Base-by-base conservation (phyloP, 371 early-diverging fungal genomes). In the Rhizopus delemar region DNA sequence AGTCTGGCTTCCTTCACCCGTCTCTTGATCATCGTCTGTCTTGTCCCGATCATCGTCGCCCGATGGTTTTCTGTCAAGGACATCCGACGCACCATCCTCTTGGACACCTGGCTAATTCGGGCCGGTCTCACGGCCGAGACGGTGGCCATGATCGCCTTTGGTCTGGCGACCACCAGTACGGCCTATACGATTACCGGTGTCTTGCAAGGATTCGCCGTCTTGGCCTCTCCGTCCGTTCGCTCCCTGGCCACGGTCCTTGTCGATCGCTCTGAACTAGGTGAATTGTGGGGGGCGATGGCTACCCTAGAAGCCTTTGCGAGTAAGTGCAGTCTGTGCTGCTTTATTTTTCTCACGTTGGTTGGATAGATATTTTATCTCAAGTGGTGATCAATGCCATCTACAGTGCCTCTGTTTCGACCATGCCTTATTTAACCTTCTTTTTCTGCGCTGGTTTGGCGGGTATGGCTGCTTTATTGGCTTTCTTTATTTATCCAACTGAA, bases 61-160 rank as follows among this genome's bases (percentile, higher is more conserved):
- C 22, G 70, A 1, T 70, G 51, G 45, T 13, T 6, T 41, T 46
- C 22, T 22, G 22, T 22, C 22, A 22, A 22, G 22, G 22, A 22
- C 22, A 22, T 22, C 22, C 22, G 22, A 9, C 41, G 54, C 2
- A 50, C 52, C 16, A 46, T 68, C 16, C 22, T 43, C 38, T 78
- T 80, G 52, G 82, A 83, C 52, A 62, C 72, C 4, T 85, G 82
- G 83, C 64, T 82, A 65, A 49, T 80, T 33, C 75, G 85, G 3
- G 54, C 70, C 29, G 82, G 82, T 3, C 60, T 67, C 12, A 55
- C 65, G 0, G 57, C 80, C 22, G 78, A 71, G 22, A 69, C 73
- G 1, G 39, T 77, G 0, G 69, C 70, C 8, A 64, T 79, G 12
- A 38, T 74, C 7, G 60, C 73, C 7, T 65, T 65, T 31, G 80